phyloP scores from a whole-genome alignment of 2,329 filamentous ascomycete species.

The Beauveria sp. region DNA sequence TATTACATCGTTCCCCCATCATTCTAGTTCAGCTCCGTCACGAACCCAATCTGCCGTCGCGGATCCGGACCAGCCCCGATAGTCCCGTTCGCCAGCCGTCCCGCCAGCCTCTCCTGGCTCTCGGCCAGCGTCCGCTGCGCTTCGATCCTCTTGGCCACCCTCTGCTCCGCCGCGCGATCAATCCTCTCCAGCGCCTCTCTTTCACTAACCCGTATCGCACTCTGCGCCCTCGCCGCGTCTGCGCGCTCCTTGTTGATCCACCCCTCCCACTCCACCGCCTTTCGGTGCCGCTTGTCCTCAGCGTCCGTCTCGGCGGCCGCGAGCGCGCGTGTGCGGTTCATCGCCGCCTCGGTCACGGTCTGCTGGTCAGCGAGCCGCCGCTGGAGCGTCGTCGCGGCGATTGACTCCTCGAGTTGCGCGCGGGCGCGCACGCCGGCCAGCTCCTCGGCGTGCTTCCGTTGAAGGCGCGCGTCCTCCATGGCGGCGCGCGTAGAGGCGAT shows the following conservation, averaged over 20 bases:
- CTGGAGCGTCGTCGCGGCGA: conserved; percentile 24
- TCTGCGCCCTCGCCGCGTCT: conserved; percentile 41
- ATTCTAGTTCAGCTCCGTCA: conserved; percentile 42
- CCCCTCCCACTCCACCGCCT: conserved; percentile 42
- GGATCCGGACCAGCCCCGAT: conserved; percentile 16
- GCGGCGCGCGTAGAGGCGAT: conserved; percentile 37
- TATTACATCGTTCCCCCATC: not conserved
- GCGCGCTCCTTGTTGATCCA: conserved; percentile 37
- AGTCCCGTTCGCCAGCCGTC: conserved; percentile 35
- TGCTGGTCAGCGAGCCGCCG: conserved; percentile 38
- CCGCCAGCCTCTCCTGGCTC: conserved; percentile 31
- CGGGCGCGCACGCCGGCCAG: conserved; percentile 35
- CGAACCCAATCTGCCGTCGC: conserved; percentile 47
- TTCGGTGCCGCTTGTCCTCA: conserved; percentile 35
- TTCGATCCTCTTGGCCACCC: conserved; percentile 37
- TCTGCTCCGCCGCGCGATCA: conserved; percentile 37
- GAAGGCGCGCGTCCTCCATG: conserved; percentile 43
- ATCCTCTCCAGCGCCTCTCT: conserved; percentile 42
- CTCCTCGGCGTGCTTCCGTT: conserved; percentile 38
- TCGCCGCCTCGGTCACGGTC: conserved; percentile 36
- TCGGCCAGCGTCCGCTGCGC: conserved; percentile 48
- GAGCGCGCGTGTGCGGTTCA: conserved; percentile 35
- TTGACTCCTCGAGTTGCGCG: conserved; percentile 38
- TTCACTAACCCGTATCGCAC: conserved; percentile 40
- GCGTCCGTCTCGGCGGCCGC: conserved; percentile 39